Conservation (phyloP, 177 flowering plant genomes). For the Telopea speciosissima region DNA sequence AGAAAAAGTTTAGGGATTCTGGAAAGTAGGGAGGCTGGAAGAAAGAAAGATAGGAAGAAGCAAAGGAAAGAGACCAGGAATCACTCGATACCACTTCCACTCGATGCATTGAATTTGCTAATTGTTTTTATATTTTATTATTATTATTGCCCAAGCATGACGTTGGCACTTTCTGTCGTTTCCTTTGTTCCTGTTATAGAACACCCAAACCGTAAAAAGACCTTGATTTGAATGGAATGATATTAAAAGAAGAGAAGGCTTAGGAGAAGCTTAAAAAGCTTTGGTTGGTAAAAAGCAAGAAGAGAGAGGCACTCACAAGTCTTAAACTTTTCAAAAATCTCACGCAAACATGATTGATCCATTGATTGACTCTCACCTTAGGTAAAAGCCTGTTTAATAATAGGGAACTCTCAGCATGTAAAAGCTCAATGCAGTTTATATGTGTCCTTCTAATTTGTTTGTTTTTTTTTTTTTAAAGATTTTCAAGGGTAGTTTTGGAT, state of each 20-base stretch:
- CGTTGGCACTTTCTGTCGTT: constrained; percentile 58
- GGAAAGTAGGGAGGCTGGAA: constrained; percentile 12
- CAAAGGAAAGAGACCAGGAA: constrained; percentile 18
- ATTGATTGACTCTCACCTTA: constrained; percentile 13
- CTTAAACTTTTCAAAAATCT: constrained; percentile 8
- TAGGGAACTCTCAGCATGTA: neutral
- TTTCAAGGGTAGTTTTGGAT: neutral
- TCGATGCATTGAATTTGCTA: constrained; percentile 9
- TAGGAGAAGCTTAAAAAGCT: constrained; percentile 38
- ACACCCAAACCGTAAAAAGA: constrained; percentile 59
- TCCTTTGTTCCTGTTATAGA: constrained; percentile 48
- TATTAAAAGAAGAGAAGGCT: constrained; percentile 18
- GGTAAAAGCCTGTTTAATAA: neutral
- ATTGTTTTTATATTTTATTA: neutral
- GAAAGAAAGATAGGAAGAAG: constrained; percentile 10
- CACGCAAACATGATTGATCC: constrained; percentile 20
- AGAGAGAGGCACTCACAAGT: constrained; percentile 4
- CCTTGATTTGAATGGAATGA: constrained; percentile 41
- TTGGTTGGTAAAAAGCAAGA: constrained; percentile 27
- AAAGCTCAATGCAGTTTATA: neutral
- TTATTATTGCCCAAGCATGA: constrained; percentile 11
- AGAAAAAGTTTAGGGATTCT: constrained; percentile 14
- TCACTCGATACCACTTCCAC: constrained; percentile 10
- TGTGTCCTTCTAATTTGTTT: neutral
- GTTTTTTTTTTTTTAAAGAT: neutral